A percentile compares a stretch with the other conserved stretches of the same genome.
Evolutionary conservation across 257 asterid genomes (phyloP).

Genomic region (Solanum paucissectum): DNA sequence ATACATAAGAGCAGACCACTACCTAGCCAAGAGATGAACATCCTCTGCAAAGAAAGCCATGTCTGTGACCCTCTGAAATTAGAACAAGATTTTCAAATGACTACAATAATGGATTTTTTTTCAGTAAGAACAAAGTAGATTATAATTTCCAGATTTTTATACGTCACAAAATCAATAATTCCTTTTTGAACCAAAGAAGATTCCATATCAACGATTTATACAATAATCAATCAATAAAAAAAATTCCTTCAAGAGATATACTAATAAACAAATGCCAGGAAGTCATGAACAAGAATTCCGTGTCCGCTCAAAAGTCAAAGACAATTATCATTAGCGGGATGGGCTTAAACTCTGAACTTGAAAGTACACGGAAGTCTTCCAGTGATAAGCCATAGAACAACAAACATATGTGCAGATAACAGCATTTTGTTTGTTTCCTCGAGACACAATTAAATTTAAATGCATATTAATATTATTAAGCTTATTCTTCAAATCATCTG

Average conservation of each 20-base stretch:
- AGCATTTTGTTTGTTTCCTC: not conserved
- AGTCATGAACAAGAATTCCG: not conserved
- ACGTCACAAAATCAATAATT: not conserved
- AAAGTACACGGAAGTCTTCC: not conserved
- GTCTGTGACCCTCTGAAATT: conserved; percentile 95
- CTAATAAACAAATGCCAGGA: not conserved
- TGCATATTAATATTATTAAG: not conserved
- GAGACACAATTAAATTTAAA: not conserved
- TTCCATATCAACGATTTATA: not conserved
- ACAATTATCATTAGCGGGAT: not conserved
- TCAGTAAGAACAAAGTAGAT: not conserved
- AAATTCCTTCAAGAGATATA: not conserved
- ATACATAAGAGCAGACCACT: conserved; percentile 4
- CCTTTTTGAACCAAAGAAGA: not conserved
- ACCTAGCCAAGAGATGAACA: conserved; percentile 98
- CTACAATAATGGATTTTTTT: not conserved
- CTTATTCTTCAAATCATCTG: not conserved
- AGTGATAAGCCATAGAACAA: not conserved
- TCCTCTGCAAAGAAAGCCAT: conserved; percentile 99
- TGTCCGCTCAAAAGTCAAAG: not conserved
- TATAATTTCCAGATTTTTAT: not conserved
- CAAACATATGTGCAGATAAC: not conserved
- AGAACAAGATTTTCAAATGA: not conserved
- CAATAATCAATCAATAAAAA: not conserved
- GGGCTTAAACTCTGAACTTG: not conserved